These are phyloP conservation scores for Syzygium oleosum DNA, from an alignment of 345 rosid genomes.

Conservation along the genomic window DNA sequence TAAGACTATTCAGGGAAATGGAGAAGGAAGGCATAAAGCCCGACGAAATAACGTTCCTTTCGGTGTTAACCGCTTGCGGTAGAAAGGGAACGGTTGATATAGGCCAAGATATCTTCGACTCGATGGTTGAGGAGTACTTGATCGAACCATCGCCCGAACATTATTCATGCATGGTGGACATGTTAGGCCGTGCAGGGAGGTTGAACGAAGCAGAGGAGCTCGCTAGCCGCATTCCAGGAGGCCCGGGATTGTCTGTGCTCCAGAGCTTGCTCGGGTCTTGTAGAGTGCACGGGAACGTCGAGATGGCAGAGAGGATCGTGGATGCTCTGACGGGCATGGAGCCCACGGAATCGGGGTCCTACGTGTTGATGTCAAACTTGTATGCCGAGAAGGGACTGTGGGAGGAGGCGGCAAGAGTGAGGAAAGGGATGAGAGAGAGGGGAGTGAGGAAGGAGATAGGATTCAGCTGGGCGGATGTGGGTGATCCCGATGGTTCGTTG, in stretches of 20 bases:
- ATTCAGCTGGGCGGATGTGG: slow-evolving; percentile 75
- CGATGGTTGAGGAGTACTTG: slow-evolving; percentile 44
- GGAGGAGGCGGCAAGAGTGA: slow-evolving; percentile 56
- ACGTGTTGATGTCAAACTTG: slow-evolving; percentile 77
- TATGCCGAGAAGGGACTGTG: slow-evolving; percentile 77
- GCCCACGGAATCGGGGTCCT: slow-evolving; percentile 60
- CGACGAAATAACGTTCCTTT: slow-evolving; percentile 73
- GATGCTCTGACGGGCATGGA: slow-evolving; percentile 51
- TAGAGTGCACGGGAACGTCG: slow-evolving; percentile 60
- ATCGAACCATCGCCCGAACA: slow-evolving; percentile 71
- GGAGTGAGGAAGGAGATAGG: slow-evolving; percentile 82
- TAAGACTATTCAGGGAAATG: slow-evolving; percentile 59
- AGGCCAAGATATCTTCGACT: slow-evolving; percentile 46
- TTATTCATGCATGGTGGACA: slow-evolving; percentile 87
- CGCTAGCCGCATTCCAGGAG: slow-evolving; percentile 48
- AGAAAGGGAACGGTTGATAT: slow-evolving; percentile 71
- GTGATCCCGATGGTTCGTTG: slow-evolving; percentile 32
- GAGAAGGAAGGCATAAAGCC: slow-evolving; percentile 44
- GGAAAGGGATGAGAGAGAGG: slow-evolving; percentile 63
- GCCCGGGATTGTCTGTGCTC: slow-evolving; percentile 59
- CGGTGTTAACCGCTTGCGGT: slow-evolving; percentile 67
- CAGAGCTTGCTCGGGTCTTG: slow-evolving; percentile 85
- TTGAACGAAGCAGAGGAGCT: slow-evolving; percentile 65
- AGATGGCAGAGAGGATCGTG: slow-evolving; percentile 56
- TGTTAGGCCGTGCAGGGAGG: slow-evolving; percentile 79